phyloP scores from a whole-genome alignment of 805 yeast species.

The Teunomyces barrocoloradensis region DNA sequence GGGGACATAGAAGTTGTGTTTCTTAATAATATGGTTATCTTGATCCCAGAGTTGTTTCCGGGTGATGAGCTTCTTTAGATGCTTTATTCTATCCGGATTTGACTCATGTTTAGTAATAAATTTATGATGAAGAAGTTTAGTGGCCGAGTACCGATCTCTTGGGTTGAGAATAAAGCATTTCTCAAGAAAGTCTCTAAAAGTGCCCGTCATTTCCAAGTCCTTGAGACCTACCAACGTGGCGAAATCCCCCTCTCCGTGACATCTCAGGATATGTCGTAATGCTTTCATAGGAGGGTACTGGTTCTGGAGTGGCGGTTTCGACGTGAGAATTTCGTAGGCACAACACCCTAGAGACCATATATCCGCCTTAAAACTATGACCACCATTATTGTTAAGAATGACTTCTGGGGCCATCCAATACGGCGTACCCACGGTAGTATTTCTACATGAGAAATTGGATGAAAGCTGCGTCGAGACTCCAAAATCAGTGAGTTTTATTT shows the following conservation, averaged over 20 bases:
- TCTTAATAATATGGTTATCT: constrained; percentile 30
- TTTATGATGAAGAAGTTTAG: constrained; percentile 30
- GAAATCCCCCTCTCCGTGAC: constrained; percentile 30
- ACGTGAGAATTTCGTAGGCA: constrained; percentile 66
- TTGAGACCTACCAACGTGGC: constrained; percentile 23
- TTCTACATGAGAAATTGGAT: constrained; percentile 41
- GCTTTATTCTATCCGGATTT: constrained; percentile 11
- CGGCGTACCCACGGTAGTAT: constrained; percentile 55
- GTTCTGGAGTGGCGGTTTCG: constrained; percentile 64
- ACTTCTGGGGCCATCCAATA: constrained; percentile 69
- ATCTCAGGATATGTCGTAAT: constrained; percentile 35
- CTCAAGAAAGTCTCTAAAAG: constrained; percentile 30
- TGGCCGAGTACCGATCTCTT: constrained; percentile 28
- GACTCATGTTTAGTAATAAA: constrained; percentile 24
- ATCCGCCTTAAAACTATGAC: constrained; percentile 58
- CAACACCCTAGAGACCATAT: constrained; percentile 82
- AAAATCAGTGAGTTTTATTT: constrained; percentile 44
- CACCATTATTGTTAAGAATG: constrained; percentile 56
- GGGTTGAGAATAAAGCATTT: constrained; percentile 37
- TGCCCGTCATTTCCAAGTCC: constrained; percentile 19
- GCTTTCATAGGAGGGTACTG: constrained; percentile 44
- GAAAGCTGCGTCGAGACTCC: constrained; percentile 45
- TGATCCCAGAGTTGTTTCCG: constrained; percentile 39
- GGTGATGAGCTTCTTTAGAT: constrained; percentile 30
- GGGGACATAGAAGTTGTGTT: constrained; percentile 34